phyloP scores from a whole-genome alignment of 805 yeast species.

The Yarrowia sp. region DNA sequence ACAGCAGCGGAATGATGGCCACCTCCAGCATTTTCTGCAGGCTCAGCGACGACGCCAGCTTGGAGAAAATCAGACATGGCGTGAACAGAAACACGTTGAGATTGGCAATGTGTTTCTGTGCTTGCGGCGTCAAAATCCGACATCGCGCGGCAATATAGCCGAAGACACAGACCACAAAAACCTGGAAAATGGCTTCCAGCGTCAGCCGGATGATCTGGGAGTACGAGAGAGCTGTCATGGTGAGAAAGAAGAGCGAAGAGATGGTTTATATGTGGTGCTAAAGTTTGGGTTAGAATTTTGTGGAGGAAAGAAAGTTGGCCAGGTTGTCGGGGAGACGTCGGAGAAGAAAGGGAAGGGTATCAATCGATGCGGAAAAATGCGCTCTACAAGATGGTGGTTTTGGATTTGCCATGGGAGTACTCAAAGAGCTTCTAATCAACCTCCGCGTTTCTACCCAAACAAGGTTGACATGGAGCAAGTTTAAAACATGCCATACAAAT shows the following conservation, averaged over 20 bases:
- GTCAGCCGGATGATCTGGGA: conserved; percentile 31
- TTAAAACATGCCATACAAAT: conserved; percentile 5
- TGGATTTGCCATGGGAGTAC: too few relatives aligned
- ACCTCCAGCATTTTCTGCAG: conserved; percentile 80
- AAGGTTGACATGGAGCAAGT: conserved; percentile 1
- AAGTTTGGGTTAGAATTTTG: background rate
- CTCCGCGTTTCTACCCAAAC: too few relatives aligned
- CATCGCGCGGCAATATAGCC: conserved; percentile 85
- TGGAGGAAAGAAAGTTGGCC: too few relatives aligned
- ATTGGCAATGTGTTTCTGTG: conserved; percentile 77
- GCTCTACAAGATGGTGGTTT: background rate
- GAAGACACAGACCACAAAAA: conserved; percentile 81
- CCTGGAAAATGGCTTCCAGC: conserved; percentile 81
- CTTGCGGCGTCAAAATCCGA: conserved; percentile 70
- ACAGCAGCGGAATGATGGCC: conserved; percentile 82
- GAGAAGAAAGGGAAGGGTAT: background rate
- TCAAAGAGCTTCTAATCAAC: too few relatives aligned
- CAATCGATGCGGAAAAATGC: background rate
- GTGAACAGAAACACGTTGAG: conserved; percentile 92
- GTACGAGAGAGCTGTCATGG: conserved; percentile 27
- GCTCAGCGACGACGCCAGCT: conserved; percentile 70
- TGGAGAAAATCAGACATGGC: conserved; percentile 91
- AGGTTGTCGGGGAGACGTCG: too few relatives aligned
- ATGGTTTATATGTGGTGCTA: background rate
- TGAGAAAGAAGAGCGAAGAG: background rate